Evolutionary conservation across 768 basidiomycete genomes (phyloP), one percentile per base, ranked within the genome.

Genomic region (Leccinum aurantiacum): DNA sequence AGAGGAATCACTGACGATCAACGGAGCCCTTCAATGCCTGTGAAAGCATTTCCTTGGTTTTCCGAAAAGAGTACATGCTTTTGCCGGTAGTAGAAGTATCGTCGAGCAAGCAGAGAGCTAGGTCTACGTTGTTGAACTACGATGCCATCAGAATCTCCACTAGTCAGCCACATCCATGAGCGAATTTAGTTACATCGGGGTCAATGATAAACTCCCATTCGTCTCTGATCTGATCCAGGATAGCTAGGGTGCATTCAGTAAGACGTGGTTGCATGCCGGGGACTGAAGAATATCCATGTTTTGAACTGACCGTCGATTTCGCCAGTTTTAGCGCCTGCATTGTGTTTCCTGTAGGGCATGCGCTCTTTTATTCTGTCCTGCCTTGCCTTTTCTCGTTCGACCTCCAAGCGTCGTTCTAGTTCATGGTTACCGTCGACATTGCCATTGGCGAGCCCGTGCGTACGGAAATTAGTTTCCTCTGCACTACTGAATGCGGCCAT

Each of bases 121-220:
- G 81, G 68, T 95, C 90, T 35, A 97, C 95, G 52, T 90, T 90
- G 71, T 97, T 96, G 76, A 98, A 99, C 88, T 95, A 67, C 37
- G 29, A 62, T 44, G 33, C 47, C 48, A 65, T 56, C 41, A 62
- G 38, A 53, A 57, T 56, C 46, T 46, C 55, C 47, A 61, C 22
- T 56, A 24, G 33, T 27, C 22, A 55, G 48, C 54, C 25, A 50
- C 46, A 41, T 53, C 8, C 19, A 8, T 35, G 19, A 22, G 51
- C 17, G 27, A 19, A 53, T 48, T 46, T 56, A 66, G 84, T 76
- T 72, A 93, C 92, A 73, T 93, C 89, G 38, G 89, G 83, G 61
- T 92, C 84, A 57, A 88, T 85, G 33, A 94, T 87, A 68, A 93
- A 89, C 66, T 91, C 90, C 94, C 94, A 97, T 57, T 90, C 93